These are phyloP conservation scores for Yamadazyma diospyri DNA, from an alignment of 1,139 yeast genomes.

Conservation along the genomic window DNA sequence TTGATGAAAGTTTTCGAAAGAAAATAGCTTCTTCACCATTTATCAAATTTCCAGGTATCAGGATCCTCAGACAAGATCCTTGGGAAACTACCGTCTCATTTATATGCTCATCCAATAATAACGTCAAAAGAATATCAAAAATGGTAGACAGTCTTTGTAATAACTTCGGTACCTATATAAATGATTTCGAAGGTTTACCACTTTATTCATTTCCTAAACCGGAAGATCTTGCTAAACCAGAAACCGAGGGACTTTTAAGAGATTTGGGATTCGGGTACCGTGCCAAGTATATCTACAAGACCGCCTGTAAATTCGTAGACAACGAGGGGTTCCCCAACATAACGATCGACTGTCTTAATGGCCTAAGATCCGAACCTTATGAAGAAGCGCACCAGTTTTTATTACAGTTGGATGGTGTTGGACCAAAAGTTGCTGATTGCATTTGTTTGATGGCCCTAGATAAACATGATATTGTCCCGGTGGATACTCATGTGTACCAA, in stretches of 20 bases:
- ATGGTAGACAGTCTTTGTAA: slow-evolving; percentile 83
- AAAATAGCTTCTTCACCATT: slow-evolving; percentile 31
- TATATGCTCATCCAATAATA: slow-evolving; percentile 94
- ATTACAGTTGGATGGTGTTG: slow-evolving; percentile 78
- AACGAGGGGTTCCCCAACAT: slow-evolving; percentile 36
- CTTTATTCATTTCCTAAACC: slow-evolving; percentile 80
- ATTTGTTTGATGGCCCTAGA: slow-evolving; percentile 83
- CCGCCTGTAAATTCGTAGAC: slow-evolving; percentile 51
- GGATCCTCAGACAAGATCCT: slow-evolving; percentile 89
- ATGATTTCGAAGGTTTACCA: slow-evolving; percentile 49
- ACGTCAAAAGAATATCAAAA: slow-evolving; percentile 86
- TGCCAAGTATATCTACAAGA: slow-evolving; percentile 79
- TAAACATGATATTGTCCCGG: slow-evolving; percentile 86
- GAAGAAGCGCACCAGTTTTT: slow-evolving; percentile 63
- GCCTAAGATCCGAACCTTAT: slow-evolving; percentile 44
- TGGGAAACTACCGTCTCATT: slow-evolving; percentile 93
- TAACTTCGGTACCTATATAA: slow-evolving; percentile 66
- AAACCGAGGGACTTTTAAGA: slow-evolving; percentile 45
- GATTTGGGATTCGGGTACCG: slow-evolving; percentile 85
- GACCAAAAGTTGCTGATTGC: slow-evolving; percentile 98
- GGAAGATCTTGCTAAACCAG: slow-evolving; percentile 35
- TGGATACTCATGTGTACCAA: slow-evolving; percentile 95
- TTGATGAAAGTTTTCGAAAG: slow-evolving; percentile 47
- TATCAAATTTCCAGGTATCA: slow-evolving; percentile 58
- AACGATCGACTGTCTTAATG: slow-evolving; percentile 26